Conservation (phyloP, 805 yeast species). For the Candida pini region DNA sequence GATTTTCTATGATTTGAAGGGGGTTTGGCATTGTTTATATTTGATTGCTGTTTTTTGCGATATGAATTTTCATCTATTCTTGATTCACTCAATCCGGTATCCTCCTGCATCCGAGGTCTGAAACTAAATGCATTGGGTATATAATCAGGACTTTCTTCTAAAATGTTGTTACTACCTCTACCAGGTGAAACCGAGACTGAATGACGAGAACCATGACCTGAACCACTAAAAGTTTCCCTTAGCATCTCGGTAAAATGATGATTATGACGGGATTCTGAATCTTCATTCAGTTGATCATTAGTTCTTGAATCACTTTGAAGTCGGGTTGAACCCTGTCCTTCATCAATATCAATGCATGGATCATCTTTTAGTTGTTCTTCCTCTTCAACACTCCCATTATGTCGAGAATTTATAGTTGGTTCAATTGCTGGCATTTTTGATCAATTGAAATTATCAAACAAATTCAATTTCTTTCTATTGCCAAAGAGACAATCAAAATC, state of each 20-base stretch:
- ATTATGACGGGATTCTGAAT: neutral
- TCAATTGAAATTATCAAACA: too few relatives aligned
- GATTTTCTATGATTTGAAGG: slow-evolving; percentile 3
- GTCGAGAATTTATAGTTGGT: too few relatives aligned
- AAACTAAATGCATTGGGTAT: neutral
- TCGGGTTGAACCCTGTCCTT: too few relatives aligned
- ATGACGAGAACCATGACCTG: neutral
- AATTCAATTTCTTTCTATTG: too few relatives aligned
- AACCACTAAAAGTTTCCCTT: neutral
- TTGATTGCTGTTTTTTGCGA: neutral
- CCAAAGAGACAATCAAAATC: too few relatives aligned
- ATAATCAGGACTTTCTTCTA: slow-evolving; percentile 3
- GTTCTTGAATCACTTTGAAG: neutral
- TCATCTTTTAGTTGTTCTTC: neutral
- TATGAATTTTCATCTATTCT: slow-evolving; percentile 1
- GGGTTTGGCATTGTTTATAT: slow-evolving; percentile 1
- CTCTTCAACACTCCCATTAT: too few relatives aligned
- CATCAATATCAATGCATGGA: neutral
- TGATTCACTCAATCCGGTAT: slow-evolving; percentile 6
- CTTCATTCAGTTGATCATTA: neutral
- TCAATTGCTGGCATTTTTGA: too few relatives aligned
- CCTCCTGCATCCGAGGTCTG: slow-evolving; percentile 1
- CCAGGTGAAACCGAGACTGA: too few relatives aligned
- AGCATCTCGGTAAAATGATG: neutral
- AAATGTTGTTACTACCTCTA: slow-evolving; percentile 2